These are phyloP conservation scores for Suhomyces anneliseae DNA, from an alignment of 1,139 yeast species.

Conservation along the genomic window DNA sequence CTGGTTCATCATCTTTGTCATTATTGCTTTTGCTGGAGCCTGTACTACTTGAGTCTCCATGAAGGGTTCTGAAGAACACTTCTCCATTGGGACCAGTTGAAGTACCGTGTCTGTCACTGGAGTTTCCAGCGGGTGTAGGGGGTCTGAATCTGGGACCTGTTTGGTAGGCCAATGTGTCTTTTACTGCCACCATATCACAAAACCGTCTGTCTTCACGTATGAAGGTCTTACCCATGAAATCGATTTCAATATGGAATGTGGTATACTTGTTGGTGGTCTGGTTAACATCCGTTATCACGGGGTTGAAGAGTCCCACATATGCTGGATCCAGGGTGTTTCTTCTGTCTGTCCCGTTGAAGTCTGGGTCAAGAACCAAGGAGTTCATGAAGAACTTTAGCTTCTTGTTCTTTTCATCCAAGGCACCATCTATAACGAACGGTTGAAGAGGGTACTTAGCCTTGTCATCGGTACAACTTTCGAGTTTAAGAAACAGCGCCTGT, in stretches of 20 bases:
- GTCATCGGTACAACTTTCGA: slow-evolving; percentile 12
- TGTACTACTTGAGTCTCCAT: no score
- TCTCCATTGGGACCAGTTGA: background rate
- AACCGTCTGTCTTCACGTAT: slow-evolving; percentile 41
- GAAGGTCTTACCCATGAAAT: slow-evolving; percentile 45
- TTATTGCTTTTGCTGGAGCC: no score
- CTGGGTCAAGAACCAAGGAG: slow-evolving; percentile 27
- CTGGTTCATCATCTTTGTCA: no score
- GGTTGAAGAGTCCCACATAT: slow-evolving; percentile 6
- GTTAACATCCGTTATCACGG: slow-evolving; percentile 43
- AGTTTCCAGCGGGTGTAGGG: slow-evolving; percentile 1
- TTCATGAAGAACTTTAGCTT: slow-evolving; percentile 41
- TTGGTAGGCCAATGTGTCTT: slow-evolving; percentile 25
- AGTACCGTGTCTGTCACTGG: background rate
- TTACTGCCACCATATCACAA: slow-evolving; percentile 48
- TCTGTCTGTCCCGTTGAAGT: slow-evolving; percentile 4
- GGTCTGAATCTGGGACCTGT: slow-evolving; percentile 25
- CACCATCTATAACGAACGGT: slow-evolving; percentile 43
- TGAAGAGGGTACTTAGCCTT: slow-evolving; percentile 19
- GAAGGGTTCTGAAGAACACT: no score
- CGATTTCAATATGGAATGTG: slow-evolving; percentile 47
- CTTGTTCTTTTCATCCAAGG: slow-evolving; percentile 34
- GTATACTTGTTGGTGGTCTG: slow-evolving; percentile 46
- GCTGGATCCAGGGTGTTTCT: slow-evolving; percentile 6
- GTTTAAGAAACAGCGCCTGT: slow-evolving; percentile 13